These are phyloP conservation scores for Wickerhamomyces chaumierensis DNA, from an alignment of 805 yeast species.

Conservation along the genomic window DNA sequence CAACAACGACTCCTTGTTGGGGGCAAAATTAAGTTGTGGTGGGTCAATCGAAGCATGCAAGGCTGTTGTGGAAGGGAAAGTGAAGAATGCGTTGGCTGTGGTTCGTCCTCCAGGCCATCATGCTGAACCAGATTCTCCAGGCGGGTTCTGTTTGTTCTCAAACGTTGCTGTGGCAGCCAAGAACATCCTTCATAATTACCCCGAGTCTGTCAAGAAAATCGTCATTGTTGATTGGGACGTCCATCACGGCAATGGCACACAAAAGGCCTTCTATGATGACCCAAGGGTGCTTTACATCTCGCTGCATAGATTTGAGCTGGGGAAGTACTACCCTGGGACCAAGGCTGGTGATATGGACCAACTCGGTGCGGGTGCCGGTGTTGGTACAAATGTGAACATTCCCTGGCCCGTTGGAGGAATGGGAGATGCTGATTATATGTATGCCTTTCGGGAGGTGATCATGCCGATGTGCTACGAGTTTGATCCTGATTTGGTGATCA, in stretches of 20 bases:
- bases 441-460: conserved; percentile 77
- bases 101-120: conserved; percentile 99
- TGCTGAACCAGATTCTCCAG: conserved; percentile 95
- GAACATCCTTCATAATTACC: conserved; percentile 67
- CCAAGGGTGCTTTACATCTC: conserved; percentile 88
- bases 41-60: conserved; percentile 94
- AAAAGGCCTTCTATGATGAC: conserved; percentile 79
- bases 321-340: conserved; percentile 90
- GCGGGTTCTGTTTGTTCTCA: conserved; percentile 92
- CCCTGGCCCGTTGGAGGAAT: conserved; percentile 92
- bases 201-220: conserved; percentile 78
- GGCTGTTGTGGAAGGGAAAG: conserved; percentile 88
- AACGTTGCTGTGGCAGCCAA: conserved; percentile 97
- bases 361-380: conserved; percentile 79
- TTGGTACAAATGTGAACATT: conserved; percentile 78
- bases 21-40: conserved; percentile 91
- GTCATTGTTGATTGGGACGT: conserved; percentile 95
- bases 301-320: conserved; percentile 85
- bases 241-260: conserved; percentile 99
- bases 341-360: conserved; percentile 71
- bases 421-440: conserved; percentile 90
- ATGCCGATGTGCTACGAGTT: conserved; percentile 86
- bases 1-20: conserved; percentile 77
- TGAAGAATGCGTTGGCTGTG: conserved; percentile 85
- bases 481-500: conserved; percentile 84